phyloP scores from a whole-genome alignment of 2,329 filamentous ascomycete species.

The Xylaria sp. region DNA sequence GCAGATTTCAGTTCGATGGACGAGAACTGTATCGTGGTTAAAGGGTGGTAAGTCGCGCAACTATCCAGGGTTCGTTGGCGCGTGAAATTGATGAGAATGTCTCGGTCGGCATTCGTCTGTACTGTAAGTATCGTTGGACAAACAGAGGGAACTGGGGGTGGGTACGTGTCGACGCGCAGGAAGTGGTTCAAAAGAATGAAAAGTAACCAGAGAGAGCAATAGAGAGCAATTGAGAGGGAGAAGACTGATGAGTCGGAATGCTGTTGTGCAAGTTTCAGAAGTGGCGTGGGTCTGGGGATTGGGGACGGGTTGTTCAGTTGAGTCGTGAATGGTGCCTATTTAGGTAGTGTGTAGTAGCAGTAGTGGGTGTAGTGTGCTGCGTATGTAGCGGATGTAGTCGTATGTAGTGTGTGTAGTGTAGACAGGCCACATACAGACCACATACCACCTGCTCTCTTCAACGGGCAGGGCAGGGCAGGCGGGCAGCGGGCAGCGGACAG shows the following conservation, averaged over 20 bases:
- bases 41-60: slow-evolving; percentile 36
- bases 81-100: slow-evolving; percentile 38
- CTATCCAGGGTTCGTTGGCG: slow-evolving; percentile 35
- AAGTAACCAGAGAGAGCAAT: slow-evolving; percentile 15
- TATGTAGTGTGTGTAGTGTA: no score
- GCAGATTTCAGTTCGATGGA: slow-evolving; percentile 2
- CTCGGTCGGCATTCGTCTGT: slow-evolving; percentile 36
- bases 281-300: slow-evolving; percentile 20
- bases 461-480: not conserved
- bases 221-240: slow-evolving; percentile 28
- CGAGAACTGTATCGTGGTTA: slow-evolving; percentile 1
- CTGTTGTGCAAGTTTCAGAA: slow-evolving; percentile 35
- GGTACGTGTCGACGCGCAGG: slow-evolving; percentile 31
- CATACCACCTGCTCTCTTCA: not conserved
- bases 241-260: slow-evolving; percentile 34
- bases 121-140: slow-evolving; percentile 12
- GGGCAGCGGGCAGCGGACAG: not conserved
- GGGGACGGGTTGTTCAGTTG: slow-evolving; percentile 18
- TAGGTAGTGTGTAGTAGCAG: no score
- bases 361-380: no score
- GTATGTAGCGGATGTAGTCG: no score
- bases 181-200: slow-evolving; percentile 27
- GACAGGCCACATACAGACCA: no score
- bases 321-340: slow-evolving; percentile 8
- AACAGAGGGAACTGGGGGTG: slow-evolving; percentile 22